Base-by-base conservation (phyloP, 345 rosid species). In the Lepidium aucheri region DNA sequence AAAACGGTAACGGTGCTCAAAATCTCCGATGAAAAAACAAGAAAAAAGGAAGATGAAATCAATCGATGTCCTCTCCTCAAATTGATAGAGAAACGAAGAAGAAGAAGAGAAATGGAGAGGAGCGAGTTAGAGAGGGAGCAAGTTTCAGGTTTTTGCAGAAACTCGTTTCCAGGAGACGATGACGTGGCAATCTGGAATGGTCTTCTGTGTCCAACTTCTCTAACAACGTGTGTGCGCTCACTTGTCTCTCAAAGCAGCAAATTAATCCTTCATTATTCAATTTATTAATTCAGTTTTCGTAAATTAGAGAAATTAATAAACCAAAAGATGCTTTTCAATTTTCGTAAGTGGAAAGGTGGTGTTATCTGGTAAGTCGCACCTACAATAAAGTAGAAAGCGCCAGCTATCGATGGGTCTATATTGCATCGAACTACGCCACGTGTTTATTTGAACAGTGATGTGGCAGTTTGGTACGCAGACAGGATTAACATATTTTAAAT, bases 171-270 rank as follows among this genome's bases (percentile, higher is more conserved):
- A 56, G 60, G 43, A 64, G 60, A 45, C 45, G 70, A 60, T 67
- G 77, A 67, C 64, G 77, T 74, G 77, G 77, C 73, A 67, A 67
- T 67, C 76, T 56, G 60, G 52, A 71, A 71, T 69, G 75, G 69
- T 43, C 63, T 33, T 10, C 38, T 35, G 41, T 61, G 52, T 38
- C 62, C 16, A 38, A 22, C 42, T 24, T 15, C 68, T 20, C 51
- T 38, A 54, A 63, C 64, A 28, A 28, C 30, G 56, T 64, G 60
- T 14, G 13, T 42, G 3, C 28, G 2, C 28, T 36, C 24, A 16
- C 20, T 17, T 17, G 16, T 18, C 51, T 43, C 12, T 28, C 6
- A 5, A 40, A 35, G 26, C 22, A 44, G 14, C 30, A 56, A 32
- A 28, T 20, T 55, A 47, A 12, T 60, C 58, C 69, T 71, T 47